These are phyloP conservation scores for Haplosporangium gracile DNA, from an alignment of 192 early-diverging fungal species.

Conservation along the genomic window DNA sequence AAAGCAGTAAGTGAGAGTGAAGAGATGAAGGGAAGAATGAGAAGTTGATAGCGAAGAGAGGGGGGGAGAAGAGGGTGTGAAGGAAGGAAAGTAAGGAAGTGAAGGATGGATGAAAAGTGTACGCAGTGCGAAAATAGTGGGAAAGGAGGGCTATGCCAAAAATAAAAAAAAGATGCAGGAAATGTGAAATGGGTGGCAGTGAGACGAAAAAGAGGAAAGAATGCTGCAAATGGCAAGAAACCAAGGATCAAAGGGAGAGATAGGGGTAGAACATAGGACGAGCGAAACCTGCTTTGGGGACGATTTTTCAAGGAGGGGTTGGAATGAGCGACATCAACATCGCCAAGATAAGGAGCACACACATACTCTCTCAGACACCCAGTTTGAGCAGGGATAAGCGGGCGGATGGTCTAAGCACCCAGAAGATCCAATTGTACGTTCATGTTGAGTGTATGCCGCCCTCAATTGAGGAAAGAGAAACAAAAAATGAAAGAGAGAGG, in stretches of 20 bases:
- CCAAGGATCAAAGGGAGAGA: neutral
- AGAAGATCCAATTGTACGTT: no score
- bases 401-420: no score
- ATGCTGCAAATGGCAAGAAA: neutral
- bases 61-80: neutral
- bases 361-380: neutral
- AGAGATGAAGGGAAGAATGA: neutral
- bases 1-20: neutral
- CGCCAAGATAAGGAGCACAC: neutral
- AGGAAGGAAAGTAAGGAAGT: neutral
- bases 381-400: slow-evolving; percentile 1
- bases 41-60: neutral
- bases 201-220: neutral
- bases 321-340: neutral
- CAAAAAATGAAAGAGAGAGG: neutral
- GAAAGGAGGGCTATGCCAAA: neutral
- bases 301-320: neutral
- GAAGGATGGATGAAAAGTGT: neutral
- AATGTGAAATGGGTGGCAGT: neutral
- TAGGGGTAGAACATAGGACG: neutral
- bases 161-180: neutral
- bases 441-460: no score
- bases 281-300: neutral
- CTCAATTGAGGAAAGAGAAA: no score
- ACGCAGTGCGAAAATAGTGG: no score